These are phyloP conservation scores for Anastatica hierochuntica DNA, from an alignment of 345 rosid genomes.

Conservation along the genomic window DNA sequence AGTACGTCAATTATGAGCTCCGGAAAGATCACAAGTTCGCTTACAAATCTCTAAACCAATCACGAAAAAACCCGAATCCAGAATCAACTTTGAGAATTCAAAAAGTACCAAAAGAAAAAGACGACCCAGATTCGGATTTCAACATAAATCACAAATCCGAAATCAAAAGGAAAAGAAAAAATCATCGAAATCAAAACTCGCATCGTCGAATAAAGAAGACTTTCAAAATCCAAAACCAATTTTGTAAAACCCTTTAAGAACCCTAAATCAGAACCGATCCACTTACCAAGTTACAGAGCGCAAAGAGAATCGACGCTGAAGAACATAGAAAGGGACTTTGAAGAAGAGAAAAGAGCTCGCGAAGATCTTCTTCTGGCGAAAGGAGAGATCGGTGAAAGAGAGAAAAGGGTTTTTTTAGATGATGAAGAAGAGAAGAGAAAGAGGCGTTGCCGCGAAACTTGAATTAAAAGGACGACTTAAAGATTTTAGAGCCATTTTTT, in stretches of 20 bases:
- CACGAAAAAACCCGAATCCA: neutral
- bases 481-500: constrained; percentile 22
- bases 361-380: neutral
- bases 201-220: neutral
- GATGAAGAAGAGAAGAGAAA: neutral
- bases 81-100: neutral
- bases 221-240: constrained; percentile 4
- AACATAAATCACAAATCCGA: neutral
- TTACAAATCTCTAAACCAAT: neutral
- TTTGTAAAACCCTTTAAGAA: constrained; percentile 5
- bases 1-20: neutral
- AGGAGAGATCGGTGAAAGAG: constrained; percentile 15
- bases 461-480: constrained; percentile 43
- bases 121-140: neutral
- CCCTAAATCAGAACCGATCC: constrained; percentile 39
- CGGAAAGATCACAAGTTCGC: constrained; percentile 4
- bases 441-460: constrained; percentile 89
- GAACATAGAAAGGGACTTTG: neutral
- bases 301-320: constrained; percentile 1
- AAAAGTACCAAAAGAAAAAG: neutral
- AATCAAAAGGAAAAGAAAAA: neutral
- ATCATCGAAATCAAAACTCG: neutral
- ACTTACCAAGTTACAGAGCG: constrained; percentile 24
- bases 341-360: constrained; percentile 9
- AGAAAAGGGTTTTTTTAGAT: neutral